These are phyloP conservation scores for Scolecobasidium constrictum DNA, from an alignment of 2,329 filamentous ascomycete genomes.

Conservation along the genomic window DNA sequence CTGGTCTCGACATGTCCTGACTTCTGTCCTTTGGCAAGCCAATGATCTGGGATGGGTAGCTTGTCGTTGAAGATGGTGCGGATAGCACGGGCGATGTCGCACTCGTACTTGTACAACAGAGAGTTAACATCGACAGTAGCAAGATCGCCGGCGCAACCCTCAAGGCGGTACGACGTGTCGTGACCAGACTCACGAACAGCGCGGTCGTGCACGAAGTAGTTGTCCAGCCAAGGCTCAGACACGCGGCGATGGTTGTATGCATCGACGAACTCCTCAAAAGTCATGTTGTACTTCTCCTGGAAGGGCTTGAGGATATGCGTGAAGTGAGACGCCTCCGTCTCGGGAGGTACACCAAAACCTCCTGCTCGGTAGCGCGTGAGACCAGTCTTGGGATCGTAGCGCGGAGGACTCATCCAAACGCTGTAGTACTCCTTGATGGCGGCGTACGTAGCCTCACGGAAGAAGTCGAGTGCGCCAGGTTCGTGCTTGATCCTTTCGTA, in stretches of 20 bases:
- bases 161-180: slow-evolving; percentile 89
- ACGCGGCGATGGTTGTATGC: slow-evolving; percentile 76
- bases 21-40: slow-evolving; percentile 54
- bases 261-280: slow-evolving; percentile 71
- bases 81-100: slow-evolving; percentile 81
- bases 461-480: slow-evolving; percentile 67
- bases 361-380: slow-evolving; percentile 77
- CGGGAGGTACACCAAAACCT: slow-evolving; percentile 76
- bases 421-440: slow-evolving; percentile 95
- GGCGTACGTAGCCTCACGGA: slow-evolving; percentile 68
- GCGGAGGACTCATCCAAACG: slow-evolving; percentile 66
- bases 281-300: slow-evolving; percentile 71
- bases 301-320: slow-evolving; percentile 73
- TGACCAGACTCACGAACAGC: slow-evolving; percentile 94
- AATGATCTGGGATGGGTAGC: slow-evolving; percentile 72
- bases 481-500: slow-evolving; percentile 90
- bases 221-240: slow-evolving; percentile 76
- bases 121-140: slow-evolving; percentile 94
- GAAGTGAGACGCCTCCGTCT: slow-evolving; percentile 84
- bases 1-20: slow-evolving; percentile 69
- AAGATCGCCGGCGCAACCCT: slow-evolving; percentile 75
- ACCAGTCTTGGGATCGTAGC: slow-evolving; percentile 65
- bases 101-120: slow-evolving; percentile 92
- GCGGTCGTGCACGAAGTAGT: slow-evolving; percentile 93
- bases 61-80: slow-evolving; percentile 74